These are phyloP conservation scores for Zygotorulaspora florentina DNA, from an alignment of 805 yeast species.

Conservation along the genomic window DNA sequence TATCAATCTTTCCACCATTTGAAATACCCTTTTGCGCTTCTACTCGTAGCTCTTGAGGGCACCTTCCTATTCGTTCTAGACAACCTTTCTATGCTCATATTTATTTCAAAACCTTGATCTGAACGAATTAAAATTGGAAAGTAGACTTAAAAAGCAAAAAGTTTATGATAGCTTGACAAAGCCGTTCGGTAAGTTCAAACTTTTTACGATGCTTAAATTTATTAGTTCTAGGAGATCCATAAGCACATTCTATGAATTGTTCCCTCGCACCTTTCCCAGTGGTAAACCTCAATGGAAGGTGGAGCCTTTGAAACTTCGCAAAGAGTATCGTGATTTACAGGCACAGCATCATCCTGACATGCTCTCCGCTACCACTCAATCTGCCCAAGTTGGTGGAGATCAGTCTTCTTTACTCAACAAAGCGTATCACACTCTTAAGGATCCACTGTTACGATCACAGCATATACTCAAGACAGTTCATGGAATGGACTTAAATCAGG, in stretches of 20 bases:
- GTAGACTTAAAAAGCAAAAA: too few relatives aligned
- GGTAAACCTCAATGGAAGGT: slow-evolving; percentile 67
- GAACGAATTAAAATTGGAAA: too few relatives aligned
- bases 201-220: slow-evolving; percentile 4
- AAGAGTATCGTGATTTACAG: slow-evolving; percentile 73
- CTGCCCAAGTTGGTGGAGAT: slow-evolving; percentile 11
- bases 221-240: slow-evolving; percentile 11
- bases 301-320: slow-evolving; percentile 53
- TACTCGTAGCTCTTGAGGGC: too few relatives aligned
- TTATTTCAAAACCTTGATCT: too few relatives aligned
- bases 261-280: slow-evolving; percentile 69
- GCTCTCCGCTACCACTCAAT: slow-evolving; percentile 19
- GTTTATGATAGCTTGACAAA: too few relatives aligned
- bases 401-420: slow-evolving; percentile 57
- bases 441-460: slow-evolving; percentile 69
- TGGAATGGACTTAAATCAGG: slow-evolving; percentile 55
- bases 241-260: slow-evolving; percentile 53
- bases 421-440: slow-evolving; percentile 68
- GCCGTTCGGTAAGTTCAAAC: too few relatives aligned
- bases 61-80: too few relatives aligned
- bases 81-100: too few relatives aligned
- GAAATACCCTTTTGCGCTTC: too few relatives aligned
- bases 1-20: slow-evolving; percentile 30
- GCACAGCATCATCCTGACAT: slow-evolving; percentile 79
- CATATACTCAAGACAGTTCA: slow-evolving; percentile 45